phyloP scores from a whole-genome alignment of 1,284 basidiomycete species.

The Moesziomyces sp. region DNA sequence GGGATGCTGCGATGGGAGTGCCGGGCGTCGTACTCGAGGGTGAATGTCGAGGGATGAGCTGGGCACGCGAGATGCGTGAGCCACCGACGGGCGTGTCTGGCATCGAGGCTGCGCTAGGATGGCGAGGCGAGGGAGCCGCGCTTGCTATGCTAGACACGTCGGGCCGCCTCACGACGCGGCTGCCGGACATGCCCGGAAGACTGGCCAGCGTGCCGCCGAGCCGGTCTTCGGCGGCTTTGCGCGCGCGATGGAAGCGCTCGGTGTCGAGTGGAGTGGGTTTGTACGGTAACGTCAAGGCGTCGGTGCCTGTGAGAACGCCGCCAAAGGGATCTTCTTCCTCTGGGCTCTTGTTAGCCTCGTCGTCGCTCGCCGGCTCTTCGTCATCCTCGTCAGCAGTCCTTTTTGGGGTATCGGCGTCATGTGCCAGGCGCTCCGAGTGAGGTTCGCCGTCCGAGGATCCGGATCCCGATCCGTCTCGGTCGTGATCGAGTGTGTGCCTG shows the following conservation, averaged over 20 bases:
- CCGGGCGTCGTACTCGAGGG: slow-evolving; percentile 28
- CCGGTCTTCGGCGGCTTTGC: slow-evolving; percentile 77
- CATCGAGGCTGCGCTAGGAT: slow-evolving; percentile 1
- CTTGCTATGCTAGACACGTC: not conserved
- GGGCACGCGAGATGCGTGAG: slow-evolving; percentile 34
- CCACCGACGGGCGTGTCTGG: slow-evolving; percentile 21
- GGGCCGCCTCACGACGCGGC: slow-evolving; percentile 22
- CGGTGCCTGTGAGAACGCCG: slow-evolving; percentile 77
- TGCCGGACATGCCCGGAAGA: slow-evolving; percentile 29
- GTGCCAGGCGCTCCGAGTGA: slow-evolving; percentile 13
- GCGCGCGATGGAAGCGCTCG: slow-evolving; percentile 79
- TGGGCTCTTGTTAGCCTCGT: slow-evolving; percentile 27
- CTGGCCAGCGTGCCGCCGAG: slow-evolving; percentile 56
- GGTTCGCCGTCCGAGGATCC: slow-evolving; percentile 30
- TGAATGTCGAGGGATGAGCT: slow-evolving; percentile 22
- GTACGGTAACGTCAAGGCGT: slow-evolving; percentile 82
- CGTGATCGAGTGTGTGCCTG: slow-evolving; percentile 14
- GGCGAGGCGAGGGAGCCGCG: slow-evolving; percentile 22
- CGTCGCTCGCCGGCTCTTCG: slow-evolving; percentile 16
- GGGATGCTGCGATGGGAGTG: slow-evolving; percentile 15
- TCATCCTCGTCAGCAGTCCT: slow-evolving; percentile 33
- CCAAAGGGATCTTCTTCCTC: slow-evolving; percentile 75
- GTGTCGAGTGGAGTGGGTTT: slow-evolving; percentile 78
- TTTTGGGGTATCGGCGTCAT: slow-evolving; percentile 20
- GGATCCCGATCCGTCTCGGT: slow-evolving; percentile 29